These are phyloP conservation scores for Anethum foeniculum DNA, from an alignment of 140 eudicot genomes.

Conservation along the genomic window DNA sequence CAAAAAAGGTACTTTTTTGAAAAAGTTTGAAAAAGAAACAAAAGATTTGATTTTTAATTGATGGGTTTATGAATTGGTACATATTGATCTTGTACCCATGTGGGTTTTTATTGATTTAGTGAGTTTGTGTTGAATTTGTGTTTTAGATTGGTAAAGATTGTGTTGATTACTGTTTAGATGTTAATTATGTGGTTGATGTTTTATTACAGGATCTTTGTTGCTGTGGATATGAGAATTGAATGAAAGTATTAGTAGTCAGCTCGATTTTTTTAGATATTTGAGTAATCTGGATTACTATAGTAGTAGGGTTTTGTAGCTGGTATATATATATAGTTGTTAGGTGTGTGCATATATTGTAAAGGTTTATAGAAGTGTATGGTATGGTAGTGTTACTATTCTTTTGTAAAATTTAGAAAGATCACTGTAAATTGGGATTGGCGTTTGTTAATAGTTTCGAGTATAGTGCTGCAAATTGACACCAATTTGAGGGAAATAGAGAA, in stretches of 20 bases:
- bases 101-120: background rate
- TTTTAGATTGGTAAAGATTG: background rate
- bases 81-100: background rate
- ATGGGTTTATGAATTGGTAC: background rate
- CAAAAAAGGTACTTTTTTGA: background rate
- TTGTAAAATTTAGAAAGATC: background rate
- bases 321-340: slow-evolving; percentile 3
- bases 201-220: background rate
- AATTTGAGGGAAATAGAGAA: background rate
- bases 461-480: background rate
- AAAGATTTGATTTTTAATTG: background rate
- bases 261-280: background rate
- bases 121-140: background rate
- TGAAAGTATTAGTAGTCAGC: slow-evolving; percentile 1
- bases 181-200: background rate
- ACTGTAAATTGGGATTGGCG: background rate
- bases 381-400: background rate
- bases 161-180: background rate
- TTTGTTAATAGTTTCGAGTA: background rate
- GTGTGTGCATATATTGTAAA: background rate
- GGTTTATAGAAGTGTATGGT: background rate
- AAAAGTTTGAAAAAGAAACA: background rate
- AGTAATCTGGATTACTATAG: background rate
- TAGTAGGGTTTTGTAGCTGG: slow-evolving; percentile 9
- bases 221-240: slow-evolving; percentile 6